Conservation (phyloP, 352 stramenopile species). For the Phytophthora palmivora region DNA sequence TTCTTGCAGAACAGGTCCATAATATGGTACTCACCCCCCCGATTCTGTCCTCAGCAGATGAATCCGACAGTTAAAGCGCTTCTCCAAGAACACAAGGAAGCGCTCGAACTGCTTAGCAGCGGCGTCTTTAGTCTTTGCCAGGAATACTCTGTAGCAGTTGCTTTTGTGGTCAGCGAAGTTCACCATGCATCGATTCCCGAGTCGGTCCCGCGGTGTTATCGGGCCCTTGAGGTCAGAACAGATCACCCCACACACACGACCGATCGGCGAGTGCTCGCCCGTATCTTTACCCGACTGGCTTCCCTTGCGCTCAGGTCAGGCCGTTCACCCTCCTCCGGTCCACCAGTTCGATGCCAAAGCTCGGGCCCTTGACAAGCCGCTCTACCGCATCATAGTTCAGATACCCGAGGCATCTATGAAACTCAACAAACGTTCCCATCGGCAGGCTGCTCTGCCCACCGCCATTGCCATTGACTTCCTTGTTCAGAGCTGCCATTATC, state of each 20-base stretch:
- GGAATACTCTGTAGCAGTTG: not conserved
- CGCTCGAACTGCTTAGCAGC: too few relatives aligned
- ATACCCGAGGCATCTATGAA: not conserved
- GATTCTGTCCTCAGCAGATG: too few relatives aligned
- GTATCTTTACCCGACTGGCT: not conserved
- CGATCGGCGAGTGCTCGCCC: not conserved
- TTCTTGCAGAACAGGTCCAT: too few relatives aligned
- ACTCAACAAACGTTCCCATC: too few relatives aligned
- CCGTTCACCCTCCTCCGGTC: not conserved
- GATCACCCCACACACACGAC: not conserved
- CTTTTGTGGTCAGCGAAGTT: constrained; percentile 2
- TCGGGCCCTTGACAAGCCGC: not conserved
- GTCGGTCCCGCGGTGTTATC: not conserved
- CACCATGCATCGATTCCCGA: not conserved
- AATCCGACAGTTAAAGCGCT: too few relatives aligned
- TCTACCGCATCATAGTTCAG: too few relatives aligned
- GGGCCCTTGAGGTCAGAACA: not conserved
- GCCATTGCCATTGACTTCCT: too few relatives aligned
- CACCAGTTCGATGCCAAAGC: not conserved
- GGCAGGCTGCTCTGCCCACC: too few relatives aligned
- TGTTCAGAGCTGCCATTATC: too few relatives aligned
- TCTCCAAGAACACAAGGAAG: too few relatives aligned
- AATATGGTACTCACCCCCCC: too few relatives aligned
- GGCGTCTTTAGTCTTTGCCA: too few relatives aligned
- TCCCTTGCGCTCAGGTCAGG: not conserved